Evolutionary conservation across 23 red algal genomes (phyloP).

Genomic region (Gracilaria domingensis): DNA sequence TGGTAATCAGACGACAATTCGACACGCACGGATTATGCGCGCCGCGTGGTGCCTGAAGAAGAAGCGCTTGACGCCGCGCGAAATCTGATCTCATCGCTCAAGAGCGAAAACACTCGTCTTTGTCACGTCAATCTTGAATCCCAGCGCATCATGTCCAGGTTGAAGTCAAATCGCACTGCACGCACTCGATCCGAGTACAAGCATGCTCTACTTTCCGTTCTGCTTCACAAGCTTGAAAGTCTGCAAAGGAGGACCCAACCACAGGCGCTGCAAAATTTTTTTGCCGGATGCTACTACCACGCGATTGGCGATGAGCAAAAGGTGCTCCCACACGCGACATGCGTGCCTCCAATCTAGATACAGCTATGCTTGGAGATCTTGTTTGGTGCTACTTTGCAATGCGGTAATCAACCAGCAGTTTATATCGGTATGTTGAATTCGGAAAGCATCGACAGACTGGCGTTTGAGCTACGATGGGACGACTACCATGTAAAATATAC

Average conservation of each 20-base stretch:
- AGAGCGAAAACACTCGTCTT: constrained; percentile 3
- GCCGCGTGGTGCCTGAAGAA: too few relatives aligned
- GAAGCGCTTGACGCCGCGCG: neutral
- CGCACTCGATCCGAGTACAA: constrained; percentile 22
- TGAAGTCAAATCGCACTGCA: neutral
- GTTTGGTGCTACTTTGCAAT: constrained; percentile 27
- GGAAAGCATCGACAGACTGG: neutral
- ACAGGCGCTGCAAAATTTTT: constrained; percentile 1
- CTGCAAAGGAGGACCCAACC: constrained; percentile 10
- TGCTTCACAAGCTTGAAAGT: neutral
- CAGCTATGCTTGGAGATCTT: constrained; percentile 2
- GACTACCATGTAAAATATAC: neutral
- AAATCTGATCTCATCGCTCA: neutral
- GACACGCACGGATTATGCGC: too few relatives aligned
- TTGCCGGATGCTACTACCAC: constrained; percentile 3
- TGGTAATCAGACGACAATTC: too few relatives aligned
- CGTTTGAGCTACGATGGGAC: constrained; percentile 31
- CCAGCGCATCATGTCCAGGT: constrained; percentile 5
- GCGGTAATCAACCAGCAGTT: constrained; percentile 14
- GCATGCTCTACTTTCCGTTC: constrained; percentile 19
- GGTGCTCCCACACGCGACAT: neutral
- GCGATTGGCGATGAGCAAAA: constrained; percentile 25
- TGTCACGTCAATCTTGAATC: constrained; percentile 22
- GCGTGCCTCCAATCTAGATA: neutral
- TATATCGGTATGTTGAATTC: constrained; percentile 1